Evolutionary conservation across 768 basidiomycete genomes (phyloP).

Genomic region (Leucosporidium yakuticum): DNA sequence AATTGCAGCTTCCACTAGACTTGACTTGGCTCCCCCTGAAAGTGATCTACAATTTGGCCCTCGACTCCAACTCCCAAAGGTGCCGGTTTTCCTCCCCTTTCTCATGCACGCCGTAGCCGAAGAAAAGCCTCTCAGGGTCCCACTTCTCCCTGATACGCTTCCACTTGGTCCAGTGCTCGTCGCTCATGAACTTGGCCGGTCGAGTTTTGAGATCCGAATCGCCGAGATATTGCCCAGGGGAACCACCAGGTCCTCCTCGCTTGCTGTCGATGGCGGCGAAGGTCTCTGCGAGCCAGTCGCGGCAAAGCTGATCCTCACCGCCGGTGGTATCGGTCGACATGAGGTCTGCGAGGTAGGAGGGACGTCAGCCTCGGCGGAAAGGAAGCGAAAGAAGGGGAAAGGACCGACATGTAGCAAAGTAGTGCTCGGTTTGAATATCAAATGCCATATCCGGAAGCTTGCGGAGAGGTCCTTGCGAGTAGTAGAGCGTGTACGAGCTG

Average conservation of each 20-base stretch:
- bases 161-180: background rate
- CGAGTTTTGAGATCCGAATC: background rate
- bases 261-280: background rate
- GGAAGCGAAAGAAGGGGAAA: background rate
- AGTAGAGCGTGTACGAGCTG: slow-evolving; percentile 3
- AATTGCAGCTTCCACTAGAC: no score
- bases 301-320: background rate
- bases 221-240: background rate
- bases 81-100: background rate
- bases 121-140: background rate
- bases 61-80: background rate
- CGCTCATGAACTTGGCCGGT: background rate
- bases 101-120: background rate
- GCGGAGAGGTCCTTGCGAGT: background rate
- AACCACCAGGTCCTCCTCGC: background rate
- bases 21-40: no score
- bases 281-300: background rate
- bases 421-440: background rate
- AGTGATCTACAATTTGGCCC: no score
- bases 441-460: background rate
- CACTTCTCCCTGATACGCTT: background rate
- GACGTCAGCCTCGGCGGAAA: background rate
- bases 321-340: background rate
- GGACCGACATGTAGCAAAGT: background rate
- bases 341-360: no score